Conservation (phyloP, 805 yeast genomes). For the Candida alai region DNA sequence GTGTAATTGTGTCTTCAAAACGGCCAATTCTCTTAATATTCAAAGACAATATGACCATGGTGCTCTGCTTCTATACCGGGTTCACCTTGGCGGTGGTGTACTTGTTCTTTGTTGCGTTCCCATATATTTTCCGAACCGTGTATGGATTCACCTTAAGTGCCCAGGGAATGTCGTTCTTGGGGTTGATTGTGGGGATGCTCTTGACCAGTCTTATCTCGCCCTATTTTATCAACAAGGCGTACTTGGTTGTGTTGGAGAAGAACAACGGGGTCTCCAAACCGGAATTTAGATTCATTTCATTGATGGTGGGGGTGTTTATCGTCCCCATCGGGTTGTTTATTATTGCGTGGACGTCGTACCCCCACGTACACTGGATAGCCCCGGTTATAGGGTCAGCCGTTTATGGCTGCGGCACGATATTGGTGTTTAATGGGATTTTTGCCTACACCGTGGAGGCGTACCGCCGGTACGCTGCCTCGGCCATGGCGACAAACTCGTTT, state of each 20-base stretch:
- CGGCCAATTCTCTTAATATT: conserved; percentile 24
- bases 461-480: conserved; percentile 53
- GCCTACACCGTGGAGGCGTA: conserved; percentile 58
- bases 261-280: conserved; percentile 54
- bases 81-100: conserved; percentile 44
- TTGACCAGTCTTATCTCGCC: conserved; percentile 27
- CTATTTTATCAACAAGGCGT: conserved; percentile 20
- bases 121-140: conserved; percentile 37
- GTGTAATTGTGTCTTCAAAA: conserved; percentile 18
- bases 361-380: conserved; percentile 68
- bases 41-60: conserved; percentile 25
- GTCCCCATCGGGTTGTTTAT: conserved; percentile 78
- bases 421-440: conserved; percentile 52
- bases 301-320: conserved; percentile 61
- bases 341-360: conserved; percentile 76
- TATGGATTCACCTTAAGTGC: conserved; percentile 24
- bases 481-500: conserved; percentile 57
- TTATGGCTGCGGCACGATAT: conserved; percentile 40
- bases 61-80: conserved; percentile 37
- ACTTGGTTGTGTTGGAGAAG: conserved; percentile 28
- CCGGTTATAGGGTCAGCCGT: conserved; percentile 40
- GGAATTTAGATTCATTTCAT: conserved; percentile 70
- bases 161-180: conserved; percentile 27
- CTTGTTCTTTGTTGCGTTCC: conserved; percentile 38
- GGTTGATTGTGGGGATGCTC: conserved; percentile 35